Evolutionary conservation across 768 basidiomycete species (phyloP), one percentile per base, ranked within the genome.

Genomic region (Favolaschia claudopus): DNA sequence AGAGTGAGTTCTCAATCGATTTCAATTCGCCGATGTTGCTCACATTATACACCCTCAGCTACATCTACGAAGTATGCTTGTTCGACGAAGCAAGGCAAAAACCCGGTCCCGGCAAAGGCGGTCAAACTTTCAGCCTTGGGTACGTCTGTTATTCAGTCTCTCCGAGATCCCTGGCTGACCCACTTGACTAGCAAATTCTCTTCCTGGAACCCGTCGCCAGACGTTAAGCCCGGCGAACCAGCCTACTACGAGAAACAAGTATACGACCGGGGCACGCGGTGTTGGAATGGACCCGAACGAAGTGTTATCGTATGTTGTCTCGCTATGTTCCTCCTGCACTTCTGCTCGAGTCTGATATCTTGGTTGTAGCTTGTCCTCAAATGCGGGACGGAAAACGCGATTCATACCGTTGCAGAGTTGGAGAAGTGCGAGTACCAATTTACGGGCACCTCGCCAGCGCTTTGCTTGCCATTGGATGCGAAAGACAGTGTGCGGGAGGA

Each of bases 391-490:
- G 90, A 95, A 68, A 98, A 98, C 68, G 82, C 81, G 4, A 74
- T 99, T 31, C 74, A 89, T 14, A 83, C 87, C 1, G 87, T 98
- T 5, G 82, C 83, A 40, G 97, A 99, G 76, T 83, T 96, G 19
- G 95, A 99, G 75, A 98, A 98, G 77, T 99, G 96, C 77, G 94
- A 96, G 74, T 98, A 98, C 68, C 86, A 89, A 69, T 85, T 95
- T 68, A 92, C 87, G 10, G 95, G 84, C 22, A 95, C 93, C 32
- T 85, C 86, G 0, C 95, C 95, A 12, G 94, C 95, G 2, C 73
- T 97, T 51, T 98, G 95, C 71, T 71, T 85, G 60, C 86, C 85
- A 27, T 66, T 83, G 27, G 80, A 80, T 15, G 70, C 72, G 2
- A 77, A 47, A 14, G 65, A 74, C 33, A 77, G 75, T n/a, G 73